Evolutionary conservation across 192 early-diverging fungal species (phyloP), one percentile per base, ranked within the genome.

Genomic region (Coemansia sp.): DNA sequence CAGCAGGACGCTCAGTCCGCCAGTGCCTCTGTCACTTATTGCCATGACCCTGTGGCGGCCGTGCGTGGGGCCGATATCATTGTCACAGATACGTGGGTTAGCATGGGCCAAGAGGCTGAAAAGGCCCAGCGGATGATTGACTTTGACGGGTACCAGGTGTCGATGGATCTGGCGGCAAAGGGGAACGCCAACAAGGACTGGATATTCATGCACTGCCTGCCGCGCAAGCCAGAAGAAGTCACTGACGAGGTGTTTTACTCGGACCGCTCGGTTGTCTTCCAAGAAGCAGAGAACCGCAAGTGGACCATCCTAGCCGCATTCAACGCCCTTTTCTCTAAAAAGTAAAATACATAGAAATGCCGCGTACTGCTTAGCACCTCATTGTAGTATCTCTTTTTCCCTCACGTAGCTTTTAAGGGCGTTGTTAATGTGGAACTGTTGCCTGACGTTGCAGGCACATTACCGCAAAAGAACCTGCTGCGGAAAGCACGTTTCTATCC

Each of bases 121-220:
- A 95, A 95, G 84, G 85, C 81, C 3, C 80, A 90, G 70, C 81
- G 92, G 22, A 60, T 97, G 44, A 58, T 80, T 33, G 91, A 90
- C 34, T 99, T 99, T 68, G 72, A 66, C 6, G 95, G 95, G 0
- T 99, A 87, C 82, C 86, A 93, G 80, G 82, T 99, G 39, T 94
- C 95, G 0, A 86, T 85, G 54, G 84, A 91, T n/a, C 74, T 99
- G 85, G 91, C 89, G 12, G 71, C 82, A 27, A 42, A 78, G 19
- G 92, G 92, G 42, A 83, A 86, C 11, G 92, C 95, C 8, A 89
- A 93, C 33, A 63, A 83, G 21, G 83, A 93, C 67, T 99, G 97
- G 97, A 85, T 87, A 64, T 99, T 99, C 53, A 91, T 99, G 91
- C 97, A 99, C 76, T 99, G 97, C 71, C 61, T 99, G 56, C 97